Evolutionary conservation across 75 land plant species (phyloP), one percentile per base, ranked within the genome.

Genomic region (Pinus tabuliformis): DNA sequence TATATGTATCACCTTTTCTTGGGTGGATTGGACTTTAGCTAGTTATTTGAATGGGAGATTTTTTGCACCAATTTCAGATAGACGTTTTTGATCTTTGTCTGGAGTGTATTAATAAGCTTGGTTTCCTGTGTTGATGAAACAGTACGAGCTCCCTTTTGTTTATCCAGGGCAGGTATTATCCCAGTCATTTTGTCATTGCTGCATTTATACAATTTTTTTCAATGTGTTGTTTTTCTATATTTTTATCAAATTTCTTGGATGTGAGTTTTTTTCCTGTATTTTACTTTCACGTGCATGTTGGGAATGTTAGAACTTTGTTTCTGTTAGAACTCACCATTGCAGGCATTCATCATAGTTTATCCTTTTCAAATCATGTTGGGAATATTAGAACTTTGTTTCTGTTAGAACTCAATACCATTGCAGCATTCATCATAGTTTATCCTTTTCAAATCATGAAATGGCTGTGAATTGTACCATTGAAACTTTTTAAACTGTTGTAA

Each of bases 131-230:
- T 74, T 24, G 57, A 58, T 62, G 73, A 52, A 83, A 86, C 97
- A 96, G 99, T 88, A 90, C 77, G 99, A 97, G 85, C 95, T 97
- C 87, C 99, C 99, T 54, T 97, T 91, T 54, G 80, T 94, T 52
- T 97, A 97, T 81, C 99, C 99, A 26, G 99, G 95, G 73, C 99
- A 95, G 84, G 98, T 95, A 80, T 77, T 74, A 52, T 62, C 11
- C 12, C 3, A n/a, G n/a, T 68, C 49, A 30, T 37, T 20, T 49
- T 49, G 49, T 20, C 22, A 68, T 37, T 68, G 71, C 24, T 37
- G n/a, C 49, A 68, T 7, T 68, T 3, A 28, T 68, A 1, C 54
- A 5, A 18, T 42, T 42, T 8, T 68, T 42, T 68, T 39, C 52
- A 63, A 5, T 78, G 18, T 16, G 18, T 54, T 78, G 63, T 36